Percentiles rank a stretch among this genome's conserved stretches.
phyloP scores from a whole-genome alignment of 257 asterid genomes.

The Solanum piurae region DNA sequence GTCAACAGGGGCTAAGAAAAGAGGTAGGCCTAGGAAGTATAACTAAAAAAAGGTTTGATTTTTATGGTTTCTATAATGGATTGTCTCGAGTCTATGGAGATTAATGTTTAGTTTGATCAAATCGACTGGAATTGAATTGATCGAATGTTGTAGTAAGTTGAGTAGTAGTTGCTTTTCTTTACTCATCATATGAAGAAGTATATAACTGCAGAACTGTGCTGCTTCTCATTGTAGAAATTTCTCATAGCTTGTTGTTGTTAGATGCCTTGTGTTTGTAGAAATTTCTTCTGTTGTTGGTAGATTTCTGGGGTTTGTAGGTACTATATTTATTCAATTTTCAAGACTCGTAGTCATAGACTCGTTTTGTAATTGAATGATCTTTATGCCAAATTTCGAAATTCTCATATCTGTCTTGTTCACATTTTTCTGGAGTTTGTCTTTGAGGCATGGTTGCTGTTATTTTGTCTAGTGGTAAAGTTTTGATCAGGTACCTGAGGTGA shows the following conservation, averaged over 20 bases:
- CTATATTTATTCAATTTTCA: background rate
- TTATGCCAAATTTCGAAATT: background rate
- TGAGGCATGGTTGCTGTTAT: background rate
- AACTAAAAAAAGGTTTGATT: background rate
- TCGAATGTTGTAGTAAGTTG: background rate
- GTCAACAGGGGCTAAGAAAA: slow-evolving; percentile 28
- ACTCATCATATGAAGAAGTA: background rate
- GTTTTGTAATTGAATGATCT: background rate
- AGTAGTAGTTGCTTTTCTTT: background rate
- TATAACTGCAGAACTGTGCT: background rate
- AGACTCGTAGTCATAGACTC: background rate
- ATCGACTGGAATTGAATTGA: background rate
- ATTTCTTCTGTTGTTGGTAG: background rate
- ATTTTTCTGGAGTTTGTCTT: background rate
- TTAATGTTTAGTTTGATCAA: background rate
- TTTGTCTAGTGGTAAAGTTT: background rate
- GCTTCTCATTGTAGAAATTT: background rate
- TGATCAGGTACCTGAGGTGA: background rate
- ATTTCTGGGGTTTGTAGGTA: background rate
- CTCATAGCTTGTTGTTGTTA: background rate
- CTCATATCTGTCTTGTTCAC: background rate
- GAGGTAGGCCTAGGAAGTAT: slow-evolving; percentile 71
- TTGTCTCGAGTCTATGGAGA: background rate
- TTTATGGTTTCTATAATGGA: background rate
- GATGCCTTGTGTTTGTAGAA: background rate